phyloP scores from a whole-genome alignment of 169 alveolate genomes.

The Cryptosporidium ubiquitum region DNA sequence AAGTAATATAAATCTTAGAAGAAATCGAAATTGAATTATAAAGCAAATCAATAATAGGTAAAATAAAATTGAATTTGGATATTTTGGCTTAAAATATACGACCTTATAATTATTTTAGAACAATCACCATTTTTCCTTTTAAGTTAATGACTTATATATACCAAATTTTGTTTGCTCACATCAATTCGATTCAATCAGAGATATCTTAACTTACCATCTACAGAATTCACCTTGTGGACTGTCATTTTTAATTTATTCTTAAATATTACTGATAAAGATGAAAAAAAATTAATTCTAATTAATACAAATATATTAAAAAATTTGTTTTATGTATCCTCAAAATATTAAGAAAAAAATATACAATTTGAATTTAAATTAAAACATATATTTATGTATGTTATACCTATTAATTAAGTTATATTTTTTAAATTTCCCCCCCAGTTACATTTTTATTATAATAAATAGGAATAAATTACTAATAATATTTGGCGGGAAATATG shows the following conservation, averaged over 20 bases:
- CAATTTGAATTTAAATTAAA: too few species aligned
- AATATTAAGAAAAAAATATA: too few species aligned
- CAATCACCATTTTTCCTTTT: neutral
- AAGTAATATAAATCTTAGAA: neutral
- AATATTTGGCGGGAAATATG: neutral
- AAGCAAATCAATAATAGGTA: neutral
- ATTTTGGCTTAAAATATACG: too few species aligned
- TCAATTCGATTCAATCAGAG: neutral
- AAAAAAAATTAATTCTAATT: too few species aligned
- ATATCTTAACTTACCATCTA: conserved; percentile 13
- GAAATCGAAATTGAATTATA: neutral
- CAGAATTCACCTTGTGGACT: conserved; percentile 32
- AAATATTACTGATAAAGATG: neutral
- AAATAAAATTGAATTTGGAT: too few species aligned
- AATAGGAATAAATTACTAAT: neutral
- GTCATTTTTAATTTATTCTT: neutral
- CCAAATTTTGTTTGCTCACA: neutral
- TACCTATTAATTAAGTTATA: too few species aligned
- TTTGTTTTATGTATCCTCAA: neutral
- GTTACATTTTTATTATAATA: neutral
- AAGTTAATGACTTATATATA: neutral
- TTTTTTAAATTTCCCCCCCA: neutral
- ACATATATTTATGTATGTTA: too few species aligned
- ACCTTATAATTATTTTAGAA: too few species aligned
- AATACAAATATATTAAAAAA: too few species aligned